phyloP scores from a whole-genome alignment of 371 early-diverging fungal species.

The Choanephora cucurbitarum region DNA sequence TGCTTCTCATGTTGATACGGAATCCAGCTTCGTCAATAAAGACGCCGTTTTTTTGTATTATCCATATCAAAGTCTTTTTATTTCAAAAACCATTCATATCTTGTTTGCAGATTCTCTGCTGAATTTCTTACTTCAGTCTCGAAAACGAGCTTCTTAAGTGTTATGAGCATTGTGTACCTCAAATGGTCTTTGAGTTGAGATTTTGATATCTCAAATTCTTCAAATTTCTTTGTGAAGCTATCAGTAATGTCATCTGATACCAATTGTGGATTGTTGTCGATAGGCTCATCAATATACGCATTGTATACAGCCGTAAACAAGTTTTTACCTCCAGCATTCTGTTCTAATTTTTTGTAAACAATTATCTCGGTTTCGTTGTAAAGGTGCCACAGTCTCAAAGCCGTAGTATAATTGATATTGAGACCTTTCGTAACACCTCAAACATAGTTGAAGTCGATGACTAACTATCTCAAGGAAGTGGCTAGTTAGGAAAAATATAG shows the following conservation, averaged over 20 bases:
- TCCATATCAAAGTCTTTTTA: conserved; percentile 15
- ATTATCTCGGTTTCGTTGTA: conserved; percentile 1
- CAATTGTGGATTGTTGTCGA: conserved; percentile 12
- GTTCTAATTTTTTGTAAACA: conserved; percentile 1
- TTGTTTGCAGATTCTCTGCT: conserved; percentile 3
- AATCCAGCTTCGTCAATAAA: conserved; percentile 22
- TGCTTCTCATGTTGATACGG: conserved; percentile 13
- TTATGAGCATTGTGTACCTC: conserved; percentile 10
- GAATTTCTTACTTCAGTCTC: conserved; percentile 12
- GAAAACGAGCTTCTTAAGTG: conserved; percentile 3
- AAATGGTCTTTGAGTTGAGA: conserved; percentile 9
- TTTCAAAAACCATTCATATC: conserved; percentile 15
- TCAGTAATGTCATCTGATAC: conserved; percentile 9
- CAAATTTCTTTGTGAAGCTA: conserved; percentile 8
- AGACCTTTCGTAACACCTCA: no score
- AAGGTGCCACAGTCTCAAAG: conserved; percentile 1
- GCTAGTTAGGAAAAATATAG: no score
- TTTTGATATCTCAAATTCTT: conserved; percentile 14
- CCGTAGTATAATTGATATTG: conserved; percentile 3
- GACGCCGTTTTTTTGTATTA: conserved; percentile 16
- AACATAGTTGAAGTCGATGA: no score
- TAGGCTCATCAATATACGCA: conserved; percentile 2
- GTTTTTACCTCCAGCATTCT: conserved; percentile 12
- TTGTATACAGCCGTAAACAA: conserved; percentile 12
- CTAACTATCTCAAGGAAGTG: no score